Conservation (phyloP, 2,329 filamentous ascomycete genomes). For the Metarhizium guizhouense region DNA sequence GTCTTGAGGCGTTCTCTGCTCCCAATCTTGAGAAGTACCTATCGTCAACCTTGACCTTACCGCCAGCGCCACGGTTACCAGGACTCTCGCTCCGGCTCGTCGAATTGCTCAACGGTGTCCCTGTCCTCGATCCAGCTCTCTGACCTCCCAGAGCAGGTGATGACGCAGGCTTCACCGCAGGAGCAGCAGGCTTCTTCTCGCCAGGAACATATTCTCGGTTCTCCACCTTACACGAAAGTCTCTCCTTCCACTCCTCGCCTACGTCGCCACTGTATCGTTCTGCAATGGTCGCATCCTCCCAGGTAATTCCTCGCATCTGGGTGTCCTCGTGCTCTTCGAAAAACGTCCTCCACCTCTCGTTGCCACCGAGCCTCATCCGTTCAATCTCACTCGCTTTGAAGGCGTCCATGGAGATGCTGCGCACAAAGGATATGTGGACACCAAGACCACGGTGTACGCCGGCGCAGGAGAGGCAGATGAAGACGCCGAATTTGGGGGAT, state of each 20-base stretch:
- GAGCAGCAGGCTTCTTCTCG: constrained; percentile 42
- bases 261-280: constrained; percentile 85
- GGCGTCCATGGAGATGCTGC: constrained; percentile 96
- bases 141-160: constrained; percentile 24
- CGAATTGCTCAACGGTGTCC: constrained; percentile 31
- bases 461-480: constrained; percentile 95
- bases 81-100: constrained; percentile 32
- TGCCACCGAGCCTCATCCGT: constrained; percentile 88
- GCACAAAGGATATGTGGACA: constrained; percentile 97
- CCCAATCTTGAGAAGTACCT: constrained; percentile 84
- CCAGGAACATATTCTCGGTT: constrained; percentile 75
- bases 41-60: constrained; percentile 63
- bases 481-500: constrained; percentile 92
- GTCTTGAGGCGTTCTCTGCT: constrained; percentile 67
- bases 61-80: background rate
- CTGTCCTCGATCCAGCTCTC: constrained; percentile 27
- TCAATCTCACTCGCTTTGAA: constrained; percentile 91
- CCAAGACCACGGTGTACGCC: constrained; percentile 91
- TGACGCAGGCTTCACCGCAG: constrained; percentile 13
- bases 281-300: constrained; percentile 82
- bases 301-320: constrained; percentile 57
- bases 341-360: constrained; percentile 78
- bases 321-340: constrained; percentile 67
- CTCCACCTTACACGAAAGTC: constrained; percentile 79
- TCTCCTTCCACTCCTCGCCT: constrained; percentile 92